A percentile compares a stretch with the other conserved stretches of the same genome.
Conservation (phyloP, 768 basidiomycete genomes). For the Russula ochroleuca region DNA sequence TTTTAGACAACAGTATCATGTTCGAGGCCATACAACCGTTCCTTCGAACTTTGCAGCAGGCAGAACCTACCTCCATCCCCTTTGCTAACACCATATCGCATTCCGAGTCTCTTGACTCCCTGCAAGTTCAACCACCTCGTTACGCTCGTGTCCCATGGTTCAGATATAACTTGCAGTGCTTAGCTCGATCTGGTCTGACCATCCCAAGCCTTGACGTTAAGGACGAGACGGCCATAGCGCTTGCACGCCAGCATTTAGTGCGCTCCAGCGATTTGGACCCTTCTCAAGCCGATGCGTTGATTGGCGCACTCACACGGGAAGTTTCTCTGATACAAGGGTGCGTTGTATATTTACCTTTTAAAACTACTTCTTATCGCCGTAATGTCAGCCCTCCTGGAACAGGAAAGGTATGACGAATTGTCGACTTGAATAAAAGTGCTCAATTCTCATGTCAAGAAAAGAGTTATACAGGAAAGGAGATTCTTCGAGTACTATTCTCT, state of each 20-base stretch:
- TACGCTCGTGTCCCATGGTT: conserved; percentile 45
- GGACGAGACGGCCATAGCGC: conserved; percentile 42
- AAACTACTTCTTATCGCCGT: not conserved
- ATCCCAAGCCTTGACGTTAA: conserved; percentile 39
- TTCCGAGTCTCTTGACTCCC: not conserved
- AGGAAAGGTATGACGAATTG: conserved; percentile 50
- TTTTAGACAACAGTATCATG: conserved; percentile 26
- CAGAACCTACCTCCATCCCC: conserved; percentile 23
- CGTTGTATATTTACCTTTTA: conserved; percentile 9
- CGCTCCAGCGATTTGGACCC: conserved; percentile 55
- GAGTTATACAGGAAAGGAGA: conserved; percentile 66
- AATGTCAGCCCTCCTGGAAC: conserved; percentile 65
- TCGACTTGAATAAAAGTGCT: not conserved
- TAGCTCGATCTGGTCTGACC: conserved; percentile 38
- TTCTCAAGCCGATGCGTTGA: conserved; percentile 66
- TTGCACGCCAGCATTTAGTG: conserved; percentile 46
- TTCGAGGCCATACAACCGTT: conserved; percentile 23
- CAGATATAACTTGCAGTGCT: conserved; percentile 49
- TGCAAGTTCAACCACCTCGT: conserved; percentile 10
- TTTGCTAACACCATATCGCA: conserved; percentile 14
- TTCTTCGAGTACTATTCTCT: conserved; percentile 58
- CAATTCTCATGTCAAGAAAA: conserved; percentile 29
- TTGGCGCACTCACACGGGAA: conserved; percentile 57
- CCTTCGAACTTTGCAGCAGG: conserved; percentile 21
- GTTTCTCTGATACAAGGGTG: conserved; percentile 71